Conservation (phyloP, 2,329 filamentous ascomycete genomes). For the Ramularia collo-cygni region DNA sequence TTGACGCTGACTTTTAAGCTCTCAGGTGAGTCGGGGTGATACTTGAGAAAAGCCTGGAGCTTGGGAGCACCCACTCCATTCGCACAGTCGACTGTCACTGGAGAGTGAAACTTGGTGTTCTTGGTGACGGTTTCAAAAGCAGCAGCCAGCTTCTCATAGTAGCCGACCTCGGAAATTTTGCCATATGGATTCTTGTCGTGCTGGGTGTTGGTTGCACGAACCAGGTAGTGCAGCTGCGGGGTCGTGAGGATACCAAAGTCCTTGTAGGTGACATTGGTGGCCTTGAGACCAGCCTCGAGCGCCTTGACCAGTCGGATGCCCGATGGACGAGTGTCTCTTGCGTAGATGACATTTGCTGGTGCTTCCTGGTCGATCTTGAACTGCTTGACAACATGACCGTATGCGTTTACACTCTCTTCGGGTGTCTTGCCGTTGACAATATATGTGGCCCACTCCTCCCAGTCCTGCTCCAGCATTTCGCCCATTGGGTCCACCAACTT, state of each 20-base stretch:
- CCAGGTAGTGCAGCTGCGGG: constrained; percentile 95
- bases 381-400: constrained; percentile 65
- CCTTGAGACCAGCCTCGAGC: constrained; percentile 70
- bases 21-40: constrained; percentile 61
- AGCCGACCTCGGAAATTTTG: constrained; percentile 79
- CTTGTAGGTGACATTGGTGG: constrained; percentile 64
- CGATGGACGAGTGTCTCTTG: constrained; percentile 86
- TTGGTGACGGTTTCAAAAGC: constrained; percentile 81
- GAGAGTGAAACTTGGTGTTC: constrained; percentile 64
- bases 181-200: constrained; percentile 84
- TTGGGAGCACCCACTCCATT: constrained; percentile 96
- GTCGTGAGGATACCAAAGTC: constrained; percentile 93
- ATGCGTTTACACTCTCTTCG: constrained; percentile 66
- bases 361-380: constrained; percentile 65
- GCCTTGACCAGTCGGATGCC: constrained; percentile 76
- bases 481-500: constrained; percentile 97
- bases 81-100: constrained; percentile 84
- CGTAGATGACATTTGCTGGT: constrained; percentile 77
- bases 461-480: constrained; percentile 91
- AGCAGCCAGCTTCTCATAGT: constrained; percentile 83
- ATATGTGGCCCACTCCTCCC: constrained; percentile 82
- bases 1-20: constrained; percentile 72
- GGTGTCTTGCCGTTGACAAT: constrained; percentile 80
- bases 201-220: constrained; percentile 88
- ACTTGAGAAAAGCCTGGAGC: constrained; percentile 76